Conservation (phyloP, 306 rosid species). For the Lathyrus aphaca region DNA sequence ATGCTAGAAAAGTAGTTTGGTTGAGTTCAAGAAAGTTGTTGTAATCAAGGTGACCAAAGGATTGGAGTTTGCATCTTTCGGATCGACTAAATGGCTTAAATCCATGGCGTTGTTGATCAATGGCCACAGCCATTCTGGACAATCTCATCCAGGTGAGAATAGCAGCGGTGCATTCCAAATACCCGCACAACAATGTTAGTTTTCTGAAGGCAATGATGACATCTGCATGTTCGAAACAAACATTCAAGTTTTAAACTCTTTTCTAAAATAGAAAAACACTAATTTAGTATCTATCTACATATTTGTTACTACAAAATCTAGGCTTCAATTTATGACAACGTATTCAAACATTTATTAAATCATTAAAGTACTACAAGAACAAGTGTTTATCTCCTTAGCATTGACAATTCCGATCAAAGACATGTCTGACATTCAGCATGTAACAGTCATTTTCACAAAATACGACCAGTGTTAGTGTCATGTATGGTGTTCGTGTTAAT, state of each 20-base stretch:
- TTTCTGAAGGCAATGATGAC: conserved; percentile 49
- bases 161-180: conserved; percentile 66
- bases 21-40: conserved; percentile 45
- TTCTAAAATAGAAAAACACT: not conserved
- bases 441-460: not conserved
- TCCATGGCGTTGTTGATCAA: conserved; percentile 66
- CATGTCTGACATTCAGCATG: not conserved
- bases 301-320: not conserved
- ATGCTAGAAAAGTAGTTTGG: conserved; percentile 47
- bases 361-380: not conserved
- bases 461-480: not conserved
- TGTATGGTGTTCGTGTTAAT: not conserved
- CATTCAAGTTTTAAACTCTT: not conserved
- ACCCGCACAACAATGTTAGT: conserved; percentile 43
- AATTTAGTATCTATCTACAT: not conserved
- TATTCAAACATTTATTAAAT: not conserved
- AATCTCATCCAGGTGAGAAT: conserved; percentile 56
- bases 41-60: conserved; percentile 67
- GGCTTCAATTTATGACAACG: not conserved
- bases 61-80: conserved; percentile 77
- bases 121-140: conserved; percentile 76
- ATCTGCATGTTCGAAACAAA: conserved; percentile 47
- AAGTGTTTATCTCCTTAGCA: not conserved
- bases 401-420: not conserved
- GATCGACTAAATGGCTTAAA: conserved; percentile 67